phyloP scores from a whole-genome alignment of 495 filamentous ascomycete species.

The Bombardia bombarda region DNA sequence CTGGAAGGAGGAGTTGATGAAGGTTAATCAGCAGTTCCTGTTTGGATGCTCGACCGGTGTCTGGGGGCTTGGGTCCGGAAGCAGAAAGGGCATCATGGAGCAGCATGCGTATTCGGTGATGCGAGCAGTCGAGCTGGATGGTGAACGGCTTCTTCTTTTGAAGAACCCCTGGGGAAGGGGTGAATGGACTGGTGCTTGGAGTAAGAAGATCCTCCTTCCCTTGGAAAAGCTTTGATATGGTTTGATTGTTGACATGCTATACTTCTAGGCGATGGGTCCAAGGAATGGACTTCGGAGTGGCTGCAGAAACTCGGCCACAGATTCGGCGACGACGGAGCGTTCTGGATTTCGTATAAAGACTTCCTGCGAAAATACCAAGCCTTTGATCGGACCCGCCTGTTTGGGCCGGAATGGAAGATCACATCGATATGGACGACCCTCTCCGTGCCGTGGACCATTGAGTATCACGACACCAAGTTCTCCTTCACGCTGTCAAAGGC shows the following conservation, averaged over 20 bases:
- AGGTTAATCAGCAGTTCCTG: slow-evolving; percentile 79
- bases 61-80: slow-evolving; percentile 49
- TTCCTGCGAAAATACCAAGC: slow-evolving; percentile 74
- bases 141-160: slow-evolving; percentile 63
- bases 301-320: slow-evolving; percentile 67
- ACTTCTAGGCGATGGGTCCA: slow-evolving; percentile 72
- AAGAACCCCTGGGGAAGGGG: slow-evolving; percentile 85
- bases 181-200: slow-evolving; percentile 81
- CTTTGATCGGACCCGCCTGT: slow-evolving; percentile 84
- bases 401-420: slow-evolving; percentile 75
- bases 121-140: slow-evolving; percentile 69
- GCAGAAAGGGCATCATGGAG: slow-evolving; percentile 67
- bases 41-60: slow-evolving; percentile 74
- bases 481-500: slow-evolving; percentile 56
- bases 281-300: slow-evolving; percentile 89
- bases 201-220: no score
- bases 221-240: not conserved
- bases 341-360: slow-evolving; percentile 68
- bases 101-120: slow-evolving; percentile 89
- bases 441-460: slow-evolving; percentile 75
- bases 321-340: slow-evolving; percentile 82
- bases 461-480: slow-evolving; percentile 82
- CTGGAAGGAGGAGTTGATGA: slow-evolving; percentile 78
- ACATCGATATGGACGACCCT: slow-evolving; percentile 80
- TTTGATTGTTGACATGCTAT: slow-evolving; percentile 1